phyloP scores from a whole-genome alignment of 139 green algal genomes.

The Pycnococcus provasolii region DNA sequence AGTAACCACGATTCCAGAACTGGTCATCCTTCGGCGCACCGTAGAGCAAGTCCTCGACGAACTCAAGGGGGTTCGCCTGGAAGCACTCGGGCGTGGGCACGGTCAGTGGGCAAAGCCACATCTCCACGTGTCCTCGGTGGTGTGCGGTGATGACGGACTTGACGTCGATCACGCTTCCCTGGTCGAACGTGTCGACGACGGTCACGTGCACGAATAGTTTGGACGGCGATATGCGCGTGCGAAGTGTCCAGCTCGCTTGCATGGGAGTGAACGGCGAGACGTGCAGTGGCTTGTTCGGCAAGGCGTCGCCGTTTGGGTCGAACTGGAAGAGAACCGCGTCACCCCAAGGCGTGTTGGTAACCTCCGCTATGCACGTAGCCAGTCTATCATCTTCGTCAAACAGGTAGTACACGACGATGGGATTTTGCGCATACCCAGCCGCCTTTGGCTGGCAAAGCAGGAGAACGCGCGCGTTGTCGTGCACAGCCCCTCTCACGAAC shows the following conservation, averaged over 20 bases:
- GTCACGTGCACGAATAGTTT: not conserved
- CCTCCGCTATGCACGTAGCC: slow-evolving; percentile 62
- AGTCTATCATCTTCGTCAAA: slow-evolving; percentile 37
- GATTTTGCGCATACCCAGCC: slow-evolving; percentile 81
- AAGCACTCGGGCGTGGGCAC: too few relatives aligned
- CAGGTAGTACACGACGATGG: slow-evolving; percentile 93
- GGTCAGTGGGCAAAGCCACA: too few relatives aligned
- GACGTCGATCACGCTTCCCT: too few relatives aligned
- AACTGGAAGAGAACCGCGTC: slow-evolving; percentile 81
- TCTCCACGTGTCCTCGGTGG: too few relatives aligned
- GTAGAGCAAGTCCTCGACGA: too few relatives aligned
- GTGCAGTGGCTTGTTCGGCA: slow-evolving; percentile 76
- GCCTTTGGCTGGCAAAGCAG: slow-evolving; percentile 69
- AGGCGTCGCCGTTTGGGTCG: slow-evolving; percentile 43
- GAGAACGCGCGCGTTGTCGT: slow-evolving; percentile 39
- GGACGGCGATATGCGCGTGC: not conserved
- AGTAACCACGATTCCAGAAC: too few relatives aligned
- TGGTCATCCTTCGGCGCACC: too few relatives aligned
- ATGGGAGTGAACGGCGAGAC: slow-evolving; percentile 66
- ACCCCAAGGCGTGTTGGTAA: slow-evolving; percentile 95
- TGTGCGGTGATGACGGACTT: too few relatives aligned
- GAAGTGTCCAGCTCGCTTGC: not conserved
- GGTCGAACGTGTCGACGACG: too few relatives aligned
- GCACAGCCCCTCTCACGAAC: slow-evolving; percentile 20
- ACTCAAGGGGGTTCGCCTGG: too few relatives aligned